phyloP scores from a whole-genome alignment of 2,329 filamentous ascomycete species.

The Ceratocystis huliohia region DNA sequence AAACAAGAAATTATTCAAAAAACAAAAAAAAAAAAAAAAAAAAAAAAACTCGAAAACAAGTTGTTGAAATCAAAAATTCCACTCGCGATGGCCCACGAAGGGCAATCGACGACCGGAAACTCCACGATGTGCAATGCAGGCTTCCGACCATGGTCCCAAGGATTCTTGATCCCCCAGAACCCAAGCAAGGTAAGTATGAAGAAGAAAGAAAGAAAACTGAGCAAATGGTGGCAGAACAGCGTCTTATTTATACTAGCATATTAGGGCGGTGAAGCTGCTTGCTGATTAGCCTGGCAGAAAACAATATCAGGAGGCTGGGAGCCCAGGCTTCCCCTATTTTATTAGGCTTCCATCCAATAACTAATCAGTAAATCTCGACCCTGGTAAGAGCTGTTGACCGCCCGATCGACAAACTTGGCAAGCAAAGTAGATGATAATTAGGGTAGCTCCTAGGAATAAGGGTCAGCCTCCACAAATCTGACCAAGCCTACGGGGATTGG shows the following conservation, averaged over 20 bases:
- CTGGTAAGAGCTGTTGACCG: background rate
- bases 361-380: background rate
- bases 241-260: slow-evolving; percentile 12
- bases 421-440: background rate
- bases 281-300: slow-evolving; percentile 10
- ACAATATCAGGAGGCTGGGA: background rate
- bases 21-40: too few relatives aligned
- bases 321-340: too few relatives aligned
- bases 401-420: background rate
- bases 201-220: slow-evolving; percentile 17
- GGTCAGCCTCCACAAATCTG: background rate
- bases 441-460: background rate
- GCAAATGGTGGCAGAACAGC: slow-evolving; percentile 9
- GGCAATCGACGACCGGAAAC: slow-evolving; percentile 22
- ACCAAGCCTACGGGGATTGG: background rate
- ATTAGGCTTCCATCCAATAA: background rate
- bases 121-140: slow-evolving; percentile 22
- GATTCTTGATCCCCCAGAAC: slow-evolving; percentile 21
- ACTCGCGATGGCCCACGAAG: slow-evolving; percentile 22
- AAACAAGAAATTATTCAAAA: too few relatives aligned
- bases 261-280: background rate
- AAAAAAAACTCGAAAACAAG: slow-evolving; percentile 2
- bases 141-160: slow-evolving; percentile 21
- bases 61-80: slow-evolving; percentile 20
- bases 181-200: slow-evolving; percentile 22